phyloP scores from a whole-genome alignment of 352 stramenopile species.

The Globisporangium apiculatum region DNA sequence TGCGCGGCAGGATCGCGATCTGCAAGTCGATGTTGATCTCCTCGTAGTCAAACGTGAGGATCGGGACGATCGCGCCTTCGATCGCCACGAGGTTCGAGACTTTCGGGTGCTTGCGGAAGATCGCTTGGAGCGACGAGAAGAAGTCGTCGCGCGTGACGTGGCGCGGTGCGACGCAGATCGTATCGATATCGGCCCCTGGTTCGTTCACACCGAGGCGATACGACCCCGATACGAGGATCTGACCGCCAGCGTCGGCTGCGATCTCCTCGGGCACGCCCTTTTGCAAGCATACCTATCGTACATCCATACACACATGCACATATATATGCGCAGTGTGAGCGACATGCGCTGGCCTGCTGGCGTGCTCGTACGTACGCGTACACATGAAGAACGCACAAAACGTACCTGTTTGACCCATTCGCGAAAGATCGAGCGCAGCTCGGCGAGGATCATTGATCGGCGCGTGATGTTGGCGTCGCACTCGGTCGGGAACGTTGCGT shows the following conservation, averaged over 20 bases:
- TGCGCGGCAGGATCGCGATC: conserved; percentile 92
- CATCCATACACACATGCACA: not conserved
- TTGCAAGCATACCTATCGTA: conserved; percentile 49
- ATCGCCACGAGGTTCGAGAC: conserved; percentile 86
- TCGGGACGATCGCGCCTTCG: conserved; percentile 91
- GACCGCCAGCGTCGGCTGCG: conserved; percentile 73
- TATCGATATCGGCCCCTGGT: conserved; percentile 96
- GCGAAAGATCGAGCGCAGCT: conserved; percentile 79
- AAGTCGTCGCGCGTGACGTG: conserved; percentile 95
- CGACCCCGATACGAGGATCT: conserved; percentile 87
- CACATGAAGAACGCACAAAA: not conserved
- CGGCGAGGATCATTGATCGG: conserved; percentile 77
- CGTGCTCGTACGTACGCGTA: not conserved
- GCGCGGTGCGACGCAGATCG: conserved; percentile 95
- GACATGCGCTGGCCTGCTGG: not conserved
- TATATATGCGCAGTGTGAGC: conserved; percentile 1
- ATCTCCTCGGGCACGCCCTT: conserved; percentile 85
- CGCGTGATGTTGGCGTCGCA: conserved; percentile 75
- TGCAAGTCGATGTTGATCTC: conserved; percentile 99
- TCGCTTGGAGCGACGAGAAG: conserved; percentile 91
- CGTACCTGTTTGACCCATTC: conserved; percentile 72
- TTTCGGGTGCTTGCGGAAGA: conserved; percentile 90
- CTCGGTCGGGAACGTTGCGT: conserved; percentile 72
- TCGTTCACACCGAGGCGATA: conserved; percentile 97
- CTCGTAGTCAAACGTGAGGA: conserved; percentile 98